Percentiles rank a stretch among this genome's conserved stretches.
Evolutionary conservation across 805 yeast genomes (phyloP).

Genomic region (Candida methanosorbosa): DNA sequence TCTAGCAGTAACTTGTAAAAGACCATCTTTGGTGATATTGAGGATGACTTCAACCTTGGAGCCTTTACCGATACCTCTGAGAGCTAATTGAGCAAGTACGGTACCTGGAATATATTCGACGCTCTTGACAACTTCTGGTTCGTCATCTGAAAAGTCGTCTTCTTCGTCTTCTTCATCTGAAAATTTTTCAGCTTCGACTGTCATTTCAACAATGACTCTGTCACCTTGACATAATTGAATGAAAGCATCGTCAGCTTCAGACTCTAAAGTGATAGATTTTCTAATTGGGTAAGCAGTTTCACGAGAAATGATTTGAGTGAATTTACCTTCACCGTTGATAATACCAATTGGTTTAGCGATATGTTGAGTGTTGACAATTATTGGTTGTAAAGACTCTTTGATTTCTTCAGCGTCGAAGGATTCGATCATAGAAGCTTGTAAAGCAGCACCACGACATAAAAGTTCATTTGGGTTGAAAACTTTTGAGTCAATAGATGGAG

Average conservation of each 20-base stretch:
- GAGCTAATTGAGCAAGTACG: slow-evolving; percentile 68
- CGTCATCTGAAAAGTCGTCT: slow-evolving; percentile 55
- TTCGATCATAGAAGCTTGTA: slow-evolving; percentile 85
- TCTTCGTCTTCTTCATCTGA: slow-evolving; percentile 38
- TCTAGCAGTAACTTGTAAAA: slow-evolving; percentile 55
- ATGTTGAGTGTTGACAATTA: slow-evolving; percentile 85
- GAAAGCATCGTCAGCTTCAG: slow-evolving; percentile 53
- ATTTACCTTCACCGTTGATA: slow-evolving; percentile 59
- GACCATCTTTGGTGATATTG: slow-evolving; percentile 58
- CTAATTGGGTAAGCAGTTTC: slow-evolving; percentile 91
- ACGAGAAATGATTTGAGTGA: slow-evolving; percentile 63
- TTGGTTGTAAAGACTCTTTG: slow-evolving; percentile 72
- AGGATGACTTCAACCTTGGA: slow-evolving; percentile 60
- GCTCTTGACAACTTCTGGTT: slow-evolving; percentile 79
- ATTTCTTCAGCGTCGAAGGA: slow-evolving; percentile 78
- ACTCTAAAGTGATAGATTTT: slow-evolving; percentile 57
- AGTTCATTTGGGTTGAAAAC: slow-evolving; percentile 85
- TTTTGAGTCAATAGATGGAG: slow-evolving; percentile 73
- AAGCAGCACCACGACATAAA: slow-evolving; percentile 89
- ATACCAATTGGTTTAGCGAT: slow-evolving; percentile 78
- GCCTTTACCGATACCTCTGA: slow-evolving; percentile 60
- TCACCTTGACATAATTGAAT: slow-evolving; percentile 80
- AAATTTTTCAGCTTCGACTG: slow-evolving; percentile 56
- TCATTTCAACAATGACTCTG: slow-evolving; percentile 74
- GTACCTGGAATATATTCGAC: slow-evolving; percentile 66